Conservation (phyloP, 345 rosid genomes). For the Linum tenue region DNA sequence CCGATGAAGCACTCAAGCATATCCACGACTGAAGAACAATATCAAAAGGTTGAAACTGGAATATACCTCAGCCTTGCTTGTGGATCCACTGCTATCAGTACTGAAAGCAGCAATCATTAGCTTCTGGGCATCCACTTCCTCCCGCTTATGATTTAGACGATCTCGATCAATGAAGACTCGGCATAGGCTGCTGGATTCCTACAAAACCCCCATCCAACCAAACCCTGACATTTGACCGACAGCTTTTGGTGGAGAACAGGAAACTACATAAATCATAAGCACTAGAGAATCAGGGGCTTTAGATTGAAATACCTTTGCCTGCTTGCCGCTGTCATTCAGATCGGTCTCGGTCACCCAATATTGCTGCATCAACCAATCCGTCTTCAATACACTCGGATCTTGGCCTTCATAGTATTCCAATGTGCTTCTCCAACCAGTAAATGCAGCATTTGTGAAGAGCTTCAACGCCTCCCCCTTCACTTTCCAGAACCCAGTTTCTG, state of each 20-base stretch:
- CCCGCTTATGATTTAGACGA: conserved; percentile 3
- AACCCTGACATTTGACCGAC: conserved; percentile 11
- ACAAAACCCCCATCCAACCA: conserved; percentile 26
- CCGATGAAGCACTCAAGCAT: background rate
- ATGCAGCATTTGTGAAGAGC: conserved; percentile 23
- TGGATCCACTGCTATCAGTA: conserved; percentile 13
- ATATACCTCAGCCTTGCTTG: conserved; percentile 22
- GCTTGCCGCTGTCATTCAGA: conserved; percentile 15
- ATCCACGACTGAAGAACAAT: background rate
- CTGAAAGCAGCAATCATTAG: background rate
- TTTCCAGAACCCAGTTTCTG: conserved; percentile 33
- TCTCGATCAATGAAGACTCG: conserved; percentile 21
- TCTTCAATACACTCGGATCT: conserved; percentile 22
- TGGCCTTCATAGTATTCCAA: conserved; percentile 28
- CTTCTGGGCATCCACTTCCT: background rate
- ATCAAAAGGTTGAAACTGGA: conserved; percentile 8
- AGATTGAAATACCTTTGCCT: conserved; percentile 21
- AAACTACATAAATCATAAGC: conserved; percentile 5
- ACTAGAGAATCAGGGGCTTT: background rate
- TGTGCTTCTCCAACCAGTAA: conserved; percentile 40
- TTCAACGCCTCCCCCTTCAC: conserved; percentile 29
- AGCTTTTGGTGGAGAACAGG: conserved; percentile 7
- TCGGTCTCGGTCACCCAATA: conserved; percentile 26
- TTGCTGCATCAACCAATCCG: conserved; percentile 38
- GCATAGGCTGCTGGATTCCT: conserved; percentile 32